phyloP scores from a whole-genome alignment of 2,329 filamentous ascomycete species.

The Ascosphaera aggregata region DNA sequence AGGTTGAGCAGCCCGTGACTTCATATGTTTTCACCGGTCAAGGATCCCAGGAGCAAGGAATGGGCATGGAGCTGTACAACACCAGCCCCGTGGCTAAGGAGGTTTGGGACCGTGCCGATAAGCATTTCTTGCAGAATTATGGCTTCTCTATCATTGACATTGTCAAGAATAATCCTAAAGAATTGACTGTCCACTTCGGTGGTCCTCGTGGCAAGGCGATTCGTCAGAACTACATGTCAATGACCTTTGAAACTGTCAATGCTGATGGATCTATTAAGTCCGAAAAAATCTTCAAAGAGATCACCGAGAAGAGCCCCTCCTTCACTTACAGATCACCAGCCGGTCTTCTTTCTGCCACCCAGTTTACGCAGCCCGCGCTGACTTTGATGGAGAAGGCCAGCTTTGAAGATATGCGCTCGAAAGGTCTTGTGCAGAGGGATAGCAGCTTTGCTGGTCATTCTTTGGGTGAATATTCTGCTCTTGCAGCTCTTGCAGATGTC shows the following conservation, averaged over 20 bases:
- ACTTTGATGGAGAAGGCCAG: slow-evolving; percentile 99
- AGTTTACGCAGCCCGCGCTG: slow-evolving; percentile 93
- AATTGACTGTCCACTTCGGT: slow-evolving; percentile 95
- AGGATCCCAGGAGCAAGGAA: slow-evolving; percentile 94
- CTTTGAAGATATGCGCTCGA: slow-evolving; percentile 96
- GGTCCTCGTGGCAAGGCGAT: slow-evolving; percentile 93
- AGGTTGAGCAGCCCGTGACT: slow-evolving; percentile 92
- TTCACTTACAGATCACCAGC: slow-evolving; percentile 96
- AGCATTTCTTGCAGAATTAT: slow-evolving; percentile 97
- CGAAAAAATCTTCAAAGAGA: slow-evolving; percentile 98
- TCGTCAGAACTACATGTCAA: slow-evolving; percentile 96
- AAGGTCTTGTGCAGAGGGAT: slow-evolving; percentile 85
- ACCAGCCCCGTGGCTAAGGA: slow-evolving; percentile 88
- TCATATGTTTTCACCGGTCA: slow-evolving; percentile 97
- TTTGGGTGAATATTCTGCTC: slow-evolving; percentile 89
- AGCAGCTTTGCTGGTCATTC: slow-evolving; percentile 97
- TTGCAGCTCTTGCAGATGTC: slow-evolving; percentile 88
- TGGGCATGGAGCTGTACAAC: slow-evolving; percentile 97
- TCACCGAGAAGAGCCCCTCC: slow-evolving; percentile 73
- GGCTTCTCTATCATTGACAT: slow-evolving; percentile 97
- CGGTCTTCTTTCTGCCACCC: slow-evolving; percentile 83
- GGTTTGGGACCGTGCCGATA: slow-evolving; percentile 94
- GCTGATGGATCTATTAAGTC: slow-evolving; percentile 86
- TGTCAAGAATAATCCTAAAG: slow-evolving; percentile 98
- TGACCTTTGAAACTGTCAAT: slow-evolving; percentile 98